Conservation (phyloP, 345 rosid species). For the Kernera saxatilis region DNA sequence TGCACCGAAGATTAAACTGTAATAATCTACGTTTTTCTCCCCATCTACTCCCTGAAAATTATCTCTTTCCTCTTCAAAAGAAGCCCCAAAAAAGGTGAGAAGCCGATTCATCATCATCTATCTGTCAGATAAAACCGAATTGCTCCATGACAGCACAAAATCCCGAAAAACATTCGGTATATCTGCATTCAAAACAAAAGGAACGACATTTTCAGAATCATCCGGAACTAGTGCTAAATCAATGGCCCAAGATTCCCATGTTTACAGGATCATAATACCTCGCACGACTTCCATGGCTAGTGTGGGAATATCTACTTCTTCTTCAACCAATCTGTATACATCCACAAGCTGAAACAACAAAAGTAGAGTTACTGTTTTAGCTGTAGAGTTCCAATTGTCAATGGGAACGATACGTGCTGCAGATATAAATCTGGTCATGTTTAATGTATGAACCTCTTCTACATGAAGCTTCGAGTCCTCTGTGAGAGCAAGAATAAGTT, state of each 20-base stretch:
- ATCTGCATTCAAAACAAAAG: slow-evolving; percentile 40
- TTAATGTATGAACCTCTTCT: slow-evolving; percentile 53
- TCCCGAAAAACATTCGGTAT: slow-evolving; percentile 73
- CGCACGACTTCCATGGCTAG: slow-evolving; percentile 64
- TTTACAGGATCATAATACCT: slow-evolving; percentile 31
- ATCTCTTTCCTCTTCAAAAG: slow-evolving; percentile 5
- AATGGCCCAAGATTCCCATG: background rate
- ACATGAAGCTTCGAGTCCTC: slow-evolving; percentile 95
- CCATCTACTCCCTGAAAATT: slow-evolving; percentile 2
- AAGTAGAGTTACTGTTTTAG: slow-evolving; percentile 10
- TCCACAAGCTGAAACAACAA: slow-evolving; percentile 64
- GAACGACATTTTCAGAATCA: background rate
- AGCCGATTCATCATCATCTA: slow-evolving; percentile 37
- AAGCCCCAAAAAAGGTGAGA: slow-evolving; percentile 14
- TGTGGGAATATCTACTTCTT: slow-evolving; percentile 66
- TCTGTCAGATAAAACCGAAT: slow-evolving; percentile 61
- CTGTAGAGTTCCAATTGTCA: background rate
- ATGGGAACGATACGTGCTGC: background rate
- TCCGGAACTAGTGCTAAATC: background rate
- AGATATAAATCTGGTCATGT: background rate
- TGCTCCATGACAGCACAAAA: slow-evolving; percentile 74
- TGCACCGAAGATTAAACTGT: slow-evolving; percentile 19
- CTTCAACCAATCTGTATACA: slow-evolving; percentile 82
- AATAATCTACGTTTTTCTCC: slow-evolving; percentile 11
- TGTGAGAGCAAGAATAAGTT: slow-evolving; percentile 85